These are phyloP conservation scores for Alloteropsis semialata DNA, from an alignment of 176 grass and related monocot species.

Conservation along the genomic window DNA sequence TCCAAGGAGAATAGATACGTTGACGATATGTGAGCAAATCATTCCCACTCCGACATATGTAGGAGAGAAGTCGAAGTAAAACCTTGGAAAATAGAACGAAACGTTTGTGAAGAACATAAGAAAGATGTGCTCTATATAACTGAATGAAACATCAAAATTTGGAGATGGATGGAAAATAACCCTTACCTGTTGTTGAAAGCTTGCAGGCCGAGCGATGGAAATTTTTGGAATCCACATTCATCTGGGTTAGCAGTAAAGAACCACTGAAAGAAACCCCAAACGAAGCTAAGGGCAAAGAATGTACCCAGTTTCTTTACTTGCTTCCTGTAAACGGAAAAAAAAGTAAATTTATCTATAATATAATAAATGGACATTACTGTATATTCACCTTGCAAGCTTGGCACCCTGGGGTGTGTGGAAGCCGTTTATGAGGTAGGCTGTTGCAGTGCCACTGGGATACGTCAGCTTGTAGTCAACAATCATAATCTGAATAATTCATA, in stretches of 20 bases:
- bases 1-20: slow-evolving; percentile 42
- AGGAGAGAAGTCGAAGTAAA: slow-evolving; percentile 54
- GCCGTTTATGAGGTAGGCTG: slow-evolving; percentile 59
- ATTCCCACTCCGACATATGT: slow-evolving; percentile 52
- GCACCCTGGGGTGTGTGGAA: slow-evolving; percentile 56
- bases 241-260: slow-evolving; percentile 50
- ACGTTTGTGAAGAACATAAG: background rate
- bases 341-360: too few species aligned
- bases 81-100: slow-evolving; percentile 25
- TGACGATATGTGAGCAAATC: slow-evolving; percentile 52
- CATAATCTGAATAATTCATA: slow-evolving; percentile 45
- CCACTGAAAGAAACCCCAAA: slow-evolving; percentile 73
- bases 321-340: slow-evolving; percentile 42
- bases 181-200: slow-evolving; percentile 33
- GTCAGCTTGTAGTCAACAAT: slow-evolving; percentile 72
- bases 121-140: background rate
- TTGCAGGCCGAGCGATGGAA: slow-evolving; percentile 51
- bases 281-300: slow-evolving; percentile 45
- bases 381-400: slow-evolving; percentile 50
- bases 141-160: background rate
- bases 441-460: slow-evolving; percentile 64
- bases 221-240: slow-evolving; percentile 41
- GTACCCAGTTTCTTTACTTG: slow-evolving; percentile 48
- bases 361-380: background rate
- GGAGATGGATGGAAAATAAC: background rate